A percentile compares a stretch with the other conserved stretches of the same genome.
These are phyloP conservation scores for Phytophthora podocarpi DNA, from an alignment of 352 stramenopile species.

Conservation along the genomic window DNA sequence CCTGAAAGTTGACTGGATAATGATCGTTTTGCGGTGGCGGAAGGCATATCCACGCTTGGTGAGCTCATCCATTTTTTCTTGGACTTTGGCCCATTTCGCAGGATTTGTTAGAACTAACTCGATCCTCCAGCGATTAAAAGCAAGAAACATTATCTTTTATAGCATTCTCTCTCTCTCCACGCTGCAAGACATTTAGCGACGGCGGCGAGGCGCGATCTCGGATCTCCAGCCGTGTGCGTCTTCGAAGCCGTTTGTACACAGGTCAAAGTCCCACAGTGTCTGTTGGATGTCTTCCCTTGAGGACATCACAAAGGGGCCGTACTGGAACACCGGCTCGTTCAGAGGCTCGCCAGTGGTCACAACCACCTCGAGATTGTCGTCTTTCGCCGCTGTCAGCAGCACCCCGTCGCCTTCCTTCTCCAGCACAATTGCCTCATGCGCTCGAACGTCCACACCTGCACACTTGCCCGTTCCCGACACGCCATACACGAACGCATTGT, in stretches of 20 bases:
- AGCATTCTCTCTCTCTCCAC: too few relatives aligned
- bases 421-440: slow-evolving; percentile 50
- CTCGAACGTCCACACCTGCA: slow-evolving; percentile 3
- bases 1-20: slow-evolving; percentile 67
- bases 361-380: slow-evolving; percentile 50
- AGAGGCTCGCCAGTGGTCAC: slow-evolving; percentile 56
- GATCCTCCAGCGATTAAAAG: too few relatives aligned
- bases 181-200: too few relatives aligned
- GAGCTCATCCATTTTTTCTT: slow-evolving; percentile 86
- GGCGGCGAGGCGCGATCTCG: slow-evolving; percentile 39
- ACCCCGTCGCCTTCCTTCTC: slow-evolving; percentile 50
- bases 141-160: too few relatives aligned
- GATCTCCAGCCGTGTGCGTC: slow-evolving; percentile 54
- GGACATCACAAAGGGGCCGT: slow-evolving; percentile 75
- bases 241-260: slow-evolving; percentile 62
- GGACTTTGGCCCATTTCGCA: too few relatives aligned
- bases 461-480: slow-evolving; percentile 28
- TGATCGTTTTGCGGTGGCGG: slow-evolving; percentile 60
- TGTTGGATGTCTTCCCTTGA: slow-evolving; percentile 51
- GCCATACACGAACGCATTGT: slow-evolving; percentile 45
- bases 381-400: slow-evolving; percentile 24
- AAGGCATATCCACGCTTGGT: slow-evolving; percentile 72
- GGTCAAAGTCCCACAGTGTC: slow-evolving; percentile 55
- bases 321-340: slow-evolving; percentile 58
- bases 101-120: too few relatives aligned